These are phyloP conservation scores for Globisporangium cystogenes DNA, from an alignment of 352 stramenopile species.

Conservation along the genomic window DNA sequence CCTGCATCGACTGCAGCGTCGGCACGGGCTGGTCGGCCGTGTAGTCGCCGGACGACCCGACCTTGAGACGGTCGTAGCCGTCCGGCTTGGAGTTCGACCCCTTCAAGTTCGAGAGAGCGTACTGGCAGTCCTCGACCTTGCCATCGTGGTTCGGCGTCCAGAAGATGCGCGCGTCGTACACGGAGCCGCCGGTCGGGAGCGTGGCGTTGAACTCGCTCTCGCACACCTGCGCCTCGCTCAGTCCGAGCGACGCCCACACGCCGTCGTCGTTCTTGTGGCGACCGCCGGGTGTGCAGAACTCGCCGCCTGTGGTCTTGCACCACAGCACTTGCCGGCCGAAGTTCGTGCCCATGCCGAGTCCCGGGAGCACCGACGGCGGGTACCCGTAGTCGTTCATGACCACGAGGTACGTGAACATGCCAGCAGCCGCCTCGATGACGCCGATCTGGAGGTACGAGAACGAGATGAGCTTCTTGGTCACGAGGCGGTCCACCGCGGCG, in stretches of 20 bases:
- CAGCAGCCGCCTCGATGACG: slow-evolving; percentile 80
- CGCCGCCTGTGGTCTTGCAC: slow-evolving; percentile 60
- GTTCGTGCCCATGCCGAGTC: slow-evolving; percentile 43
- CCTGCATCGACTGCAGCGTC: slow-evolving; percentile 50
- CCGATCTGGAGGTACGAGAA: slow-evolving; percentile 88
- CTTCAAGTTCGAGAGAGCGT: slow-evolving; percentile 52
- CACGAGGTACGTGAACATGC: slow-evolving; percentile 87
- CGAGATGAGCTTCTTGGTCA: slow-evolving; percentile 88
- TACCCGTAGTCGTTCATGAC: slow-evolving; percentile 90
- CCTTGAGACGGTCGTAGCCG: slow-evolving; percentile 23
- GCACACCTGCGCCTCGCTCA: slow-evolving; percentile 15
- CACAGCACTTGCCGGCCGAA: slow-evolving; percentile 70
- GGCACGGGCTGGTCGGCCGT: slow-evolving; percentile 22
- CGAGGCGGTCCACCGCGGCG: slow-evolving; percentile 74
- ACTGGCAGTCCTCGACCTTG: slow-evolving; percentile 55
- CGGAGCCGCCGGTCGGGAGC: slow-evolving; percentile 19
- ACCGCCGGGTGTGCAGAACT: slow-evolving; percentile 41
- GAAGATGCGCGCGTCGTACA: slow-evolving; percentile 44
- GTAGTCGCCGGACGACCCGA: slow-evolving; percentile 25
- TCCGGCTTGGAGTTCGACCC: slow-evolving; percentile 16
- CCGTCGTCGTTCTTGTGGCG: slow-evolving; percentile 17
- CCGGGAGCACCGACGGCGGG: slow-evolving; percentile 45
- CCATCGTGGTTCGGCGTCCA: slow-evolving; percentile 41
- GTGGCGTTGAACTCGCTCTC: slow-evolving; percentile 21
- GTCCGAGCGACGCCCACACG: slow-evolving; percentile 16